These are phyloP conservation scores for Penicillium alfredii DNA, from an alignment of 495 filamentous ascomycete species.

Conservation along the genomic window DNA sequence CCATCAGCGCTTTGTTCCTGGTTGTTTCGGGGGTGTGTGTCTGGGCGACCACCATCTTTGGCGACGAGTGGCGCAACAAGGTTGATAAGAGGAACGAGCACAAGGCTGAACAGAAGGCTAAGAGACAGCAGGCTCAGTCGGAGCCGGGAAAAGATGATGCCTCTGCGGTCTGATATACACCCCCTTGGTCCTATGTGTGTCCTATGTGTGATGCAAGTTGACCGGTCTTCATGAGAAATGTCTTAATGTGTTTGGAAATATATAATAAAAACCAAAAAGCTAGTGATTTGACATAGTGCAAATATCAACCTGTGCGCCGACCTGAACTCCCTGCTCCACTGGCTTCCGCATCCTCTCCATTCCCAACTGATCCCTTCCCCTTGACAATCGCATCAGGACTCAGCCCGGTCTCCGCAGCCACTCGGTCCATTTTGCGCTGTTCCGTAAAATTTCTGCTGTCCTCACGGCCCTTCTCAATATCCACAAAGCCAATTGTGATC, in stretches of 20 bases:
- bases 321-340: too few relatives aligned
- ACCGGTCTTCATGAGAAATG: too few relatives aligned
- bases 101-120: constrained; percentile 5
- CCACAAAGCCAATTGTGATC: constrained; percentile 38
- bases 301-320: too few relatives aligned
- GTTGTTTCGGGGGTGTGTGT: constrained; percentile 39
- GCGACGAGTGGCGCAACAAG: constrained; percentile 47
- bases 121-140: not conserved
- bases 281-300: too few relatives aligned
- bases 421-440: constrained; percentile 28
- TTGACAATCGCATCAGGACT: constrained; percentile 10
- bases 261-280: too few relatives aligned
- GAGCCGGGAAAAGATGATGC: constrained; percentile 7
- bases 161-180: too few relatives aligned
- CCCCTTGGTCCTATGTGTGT: too few relatives aligned
- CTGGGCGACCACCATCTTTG: constrained; percentile 46
- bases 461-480: constrained; percentile 44
- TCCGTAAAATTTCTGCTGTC: constrained; percentile 38
- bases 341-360: not conserved
- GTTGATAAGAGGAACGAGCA: constrained; percentile 37
- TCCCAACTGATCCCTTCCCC: constrained; percentile 7
- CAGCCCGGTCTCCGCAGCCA: constrained; percentile 18
- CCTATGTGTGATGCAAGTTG: too few relatives aligned
- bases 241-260: too few relatives aligned
- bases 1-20: constrained; percentile 52